A percentile compares a stretch with the other conserved stretches of the same genome.
phyloP scores from a whole-genome alignment of 1,284 basidiomycete species.

The Cutaneotrichosporon daszewskae region DNA sequence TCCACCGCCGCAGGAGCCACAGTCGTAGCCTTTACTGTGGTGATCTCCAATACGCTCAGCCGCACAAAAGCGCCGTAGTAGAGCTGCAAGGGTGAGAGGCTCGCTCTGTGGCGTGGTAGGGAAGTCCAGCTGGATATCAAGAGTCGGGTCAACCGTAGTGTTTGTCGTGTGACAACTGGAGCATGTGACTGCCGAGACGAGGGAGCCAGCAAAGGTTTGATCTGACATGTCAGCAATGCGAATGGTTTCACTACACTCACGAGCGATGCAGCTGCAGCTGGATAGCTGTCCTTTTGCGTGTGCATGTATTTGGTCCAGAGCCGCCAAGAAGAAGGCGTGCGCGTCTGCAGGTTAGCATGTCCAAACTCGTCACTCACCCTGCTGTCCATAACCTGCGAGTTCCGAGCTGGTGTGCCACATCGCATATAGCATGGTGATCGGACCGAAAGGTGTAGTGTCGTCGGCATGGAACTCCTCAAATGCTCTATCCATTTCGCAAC shows the following conservation, averaged over 20 bases:
- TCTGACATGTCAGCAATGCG: constrained; percentile 42
- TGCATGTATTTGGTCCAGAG: constrained; percentile 76
- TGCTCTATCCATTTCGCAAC: constrained; percentile 90
- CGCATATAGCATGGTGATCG: constrained; percentile 74
- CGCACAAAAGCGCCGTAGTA: constrained; percentile 39
- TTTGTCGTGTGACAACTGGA: constrained; percentile 66
- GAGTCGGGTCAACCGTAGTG: constrained; percentile 77
- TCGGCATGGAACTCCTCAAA: constrained; percentile 79
- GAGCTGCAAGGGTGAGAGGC: constrained; percentile 25
- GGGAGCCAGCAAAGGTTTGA: constrained; percentile 76
- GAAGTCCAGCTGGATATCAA: constrained; percentile 86
- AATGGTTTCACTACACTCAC: constrained; percentile 14
- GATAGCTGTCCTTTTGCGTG: constrained; percentile 58
- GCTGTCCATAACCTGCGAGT: constrained; percentile 84
- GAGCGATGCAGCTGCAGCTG: constrained; percentile 81
- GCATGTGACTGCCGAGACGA: constrained; percentile 87
- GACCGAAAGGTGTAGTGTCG: constrained; percentile 67
- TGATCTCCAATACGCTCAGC: constrained; percentile 36
- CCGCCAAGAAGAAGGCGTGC: constrained; percentile 64
- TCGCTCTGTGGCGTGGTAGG: constrained; percentile 8
- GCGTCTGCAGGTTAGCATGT: constrained; percentile 22
- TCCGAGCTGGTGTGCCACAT: constrained; percentile 82
- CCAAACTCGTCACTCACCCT: constrained; percentile 52
- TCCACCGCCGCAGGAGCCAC: constrained; percentile 41
- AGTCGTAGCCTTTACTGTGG: constrained; percentile 41